These are phyloP conservation scores for Trypanosoma avium DNA, from an alignment of 208 protist species.

Conservation along the genomic window DNA sequence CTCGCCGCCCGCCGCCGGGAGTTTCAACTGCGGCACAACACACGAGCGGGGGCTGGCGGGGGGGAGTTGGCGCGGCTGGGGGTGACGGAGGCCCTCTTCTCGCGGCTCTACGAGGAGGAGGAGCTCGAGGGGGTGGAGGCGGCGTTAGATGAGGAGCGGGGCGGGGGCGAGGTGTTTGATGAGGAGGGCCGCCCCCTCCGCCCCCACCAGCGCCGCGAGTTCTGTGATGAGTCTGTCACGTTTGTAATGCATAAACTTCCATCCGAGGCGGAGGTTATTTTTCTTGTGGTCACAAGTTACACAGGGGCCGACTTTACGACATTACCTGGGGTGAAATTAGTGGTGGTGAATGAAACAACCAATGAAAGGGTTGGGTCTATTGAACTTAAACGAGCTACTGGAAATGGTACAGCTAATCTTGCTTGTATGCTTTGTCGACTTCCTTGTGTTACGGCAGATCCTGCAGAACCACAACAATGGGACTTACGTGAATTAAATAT, in stretches of 20 bases:
- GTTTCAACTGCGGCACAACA: constrained; percentile 23
- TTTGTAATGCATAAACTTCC: constrained; percentile 82
- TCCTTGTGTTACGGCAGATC: constrained; percentile 10
- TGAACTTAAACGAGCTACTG: constrained; percentile 51
- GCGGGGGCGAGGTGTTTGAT: constrained; percentile 29
- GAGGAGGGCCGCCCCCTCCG: constrained; percentile 18
- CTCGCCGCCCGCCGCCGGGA: constrained; percentile 47
- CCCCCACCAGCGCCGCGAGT: constrained; percentile 30
- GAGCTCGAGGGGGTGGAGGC: constrained; percentile 59
- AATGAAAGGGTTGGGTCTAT: constrained; percentile 60
- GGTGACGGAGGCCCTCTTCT: constrained; percentile 50
- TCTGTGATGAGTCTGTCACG: constrained; percentile 72
- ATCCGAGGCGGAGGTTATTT: constrained; percentile 58
- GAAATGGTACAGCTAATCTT: constrained; percentile 66
- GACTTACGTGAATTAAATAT: constrained; percentile 82
- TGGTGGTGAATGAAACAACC: constrained; percentile 69
- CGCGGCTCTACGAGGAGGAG: constrained; percentile 70
- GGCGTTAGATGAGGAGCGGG: constrained; percentile 34
- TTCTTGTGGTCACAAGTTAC: constrained; percentile 81
- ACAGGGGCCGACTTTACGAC: constrained; percentile 63
- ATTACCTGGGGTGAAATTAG: constrained; percentile 37
- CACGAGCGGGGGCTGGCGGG: no score
- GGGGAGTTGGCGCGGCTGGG: constrained; percentile 31
- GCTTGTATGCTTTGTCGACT: constrained; percentile 66
- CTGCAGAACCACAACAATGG: constrained; percentile 36